These are phyloP conservation scores for Porodaedalea pini DNA, from an alignment of 1,284 basidiomycete genomes.

Conservation along the genomic window DNA sequence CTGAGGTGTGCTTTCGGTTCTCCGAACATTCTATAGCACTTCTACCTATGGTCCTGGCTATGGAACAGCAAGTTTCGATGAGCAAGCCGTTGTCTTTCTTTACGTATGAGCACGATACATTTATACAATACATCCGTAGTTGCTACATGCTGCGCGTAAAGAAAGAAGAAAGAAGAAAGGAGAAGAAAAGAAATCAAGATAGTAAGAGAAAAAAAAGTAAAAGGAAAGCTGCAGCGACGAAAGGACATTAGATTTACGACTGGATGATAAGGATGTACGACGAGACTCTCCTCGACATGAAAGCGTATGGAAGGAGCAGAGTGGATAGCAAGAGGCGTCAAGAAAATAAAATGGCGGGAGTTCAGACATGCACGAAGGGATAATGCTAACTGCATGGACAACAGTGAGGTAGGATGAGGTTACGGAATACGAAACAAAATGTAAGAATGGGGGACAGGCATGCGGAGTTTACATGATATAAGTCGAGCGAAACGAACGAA, in stretches of 20 bases:
- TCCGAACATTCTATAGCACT: too few species aligned
- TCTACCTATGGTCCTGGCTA: too few species aligned
- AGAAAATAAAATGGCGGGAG: too few species aligned
- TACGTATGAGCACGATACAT: background rate
- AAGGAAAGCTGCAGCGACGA: background rate
- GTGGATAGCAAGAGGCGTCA: too few species aligned
- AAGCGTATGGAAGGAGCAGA: too few species aligned
- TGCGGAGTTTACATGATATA: background rate
- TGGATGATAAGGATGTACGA: too few species aligned
- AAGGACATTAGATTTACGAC: background rate
- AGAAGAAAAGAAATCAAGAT: background rate
- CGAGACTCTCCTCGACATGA: too few species aligned
- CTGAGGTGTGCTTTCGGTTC: too few species aligned
- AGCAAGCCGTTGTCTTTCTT: background rate
- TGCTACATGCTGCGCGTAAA: conserved; percentile 10
- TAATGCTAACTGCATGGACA: too few species aligned
- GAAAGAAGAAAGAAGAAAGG: background rate
- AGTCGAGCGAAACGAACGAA: background rate
- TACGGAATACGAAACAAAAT: background rate
- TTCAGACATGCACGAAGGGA: background rate
- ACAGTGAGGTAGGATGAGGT: too few species aligned
- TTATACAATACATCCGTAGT: conserved; percentile 17
- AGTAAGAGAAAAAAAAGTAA: background rate
- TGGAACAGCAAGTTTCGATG: background rate
- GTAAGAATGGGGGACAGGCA: background rate